Conservation (phyloP, 768 basidiomycete species). For the Trametes punicea region DNA sequence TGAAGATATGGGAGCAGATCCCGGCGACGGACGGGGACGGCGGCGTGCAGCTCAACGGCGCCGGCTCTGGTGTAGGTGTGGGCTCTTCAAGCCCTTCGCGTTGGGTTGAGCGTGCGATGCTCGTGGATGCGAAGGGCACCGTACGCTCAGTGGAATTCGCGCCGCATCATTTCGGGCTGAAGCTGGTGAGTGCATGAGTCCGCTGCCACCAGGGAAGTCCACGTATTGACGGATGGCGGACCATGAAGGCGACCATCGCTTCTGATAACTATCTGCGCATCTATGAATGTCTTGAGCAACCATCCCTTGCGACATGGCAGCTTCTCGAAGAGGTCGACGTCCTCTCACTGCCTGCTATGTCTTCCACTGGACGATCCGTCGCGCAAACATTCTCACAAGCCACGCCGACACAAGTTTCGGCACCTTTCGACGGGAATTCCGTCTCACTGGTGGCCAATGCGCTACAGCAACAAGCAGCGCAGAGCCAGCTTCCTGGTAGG, state of each 20-base stretch:
- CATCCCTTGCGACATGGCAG: slow-evolving; percentile 68
- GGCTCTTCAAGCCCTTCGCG: slow-evolving; percentile 34
- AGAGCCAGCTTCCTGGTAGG: slow-evolving; percentile 29
- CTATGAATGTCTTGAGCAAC: slow-evolving; percentile 86
- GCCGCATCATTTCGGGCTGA: slow-evolving; percentile 83
- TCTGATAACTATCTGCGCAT: slow-evolving; percentile 85
- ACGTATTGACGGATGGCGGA: too few species aligned
- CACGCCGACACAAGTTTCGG: slow-evolving; percentile 64
- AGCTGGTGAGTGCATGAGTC: slow-evolving; percentile 55
- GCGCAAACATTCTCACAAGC: slow-evolving; percentile 58
- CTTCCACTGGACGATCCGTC: slow-evolving; percentile 40
- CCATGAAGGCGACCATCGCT: slow-evolving; percentile 73
- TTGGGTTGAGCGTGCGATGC: slow-evolving; percentile 72
- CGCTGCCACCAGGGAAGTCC: too few species aligned
- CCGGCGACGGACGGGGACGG: slow-evolving; percentile 28
- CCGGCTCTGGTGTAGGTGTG: slow-evolving; percentile 17
- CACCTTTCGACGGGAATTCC: slow-evolving; percentile 47
- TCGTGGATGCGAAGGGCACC: slow-evolving; percentile 83
- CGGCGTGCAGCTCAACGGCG: slow-evolving; percentile 28
- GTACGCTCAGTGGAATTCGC: slow-evolving; percentile 86
- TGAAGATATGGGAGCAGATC: slow-evolving; percentile 88
- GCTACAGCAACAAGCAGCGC: slow-evolving; percentile 48
- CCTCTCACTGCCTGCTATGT: slow-evolving; percentile 43
- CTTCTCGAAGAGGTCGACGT: slow-evolving; percentile 78
- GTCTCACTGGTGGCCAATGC: slow-evolving; percentile 63